These are phyloP conservation scores for Trichosanthes cucumerina DNA, from an alignment of 306 rosid species.

Conservation along the genomic window DNA sequence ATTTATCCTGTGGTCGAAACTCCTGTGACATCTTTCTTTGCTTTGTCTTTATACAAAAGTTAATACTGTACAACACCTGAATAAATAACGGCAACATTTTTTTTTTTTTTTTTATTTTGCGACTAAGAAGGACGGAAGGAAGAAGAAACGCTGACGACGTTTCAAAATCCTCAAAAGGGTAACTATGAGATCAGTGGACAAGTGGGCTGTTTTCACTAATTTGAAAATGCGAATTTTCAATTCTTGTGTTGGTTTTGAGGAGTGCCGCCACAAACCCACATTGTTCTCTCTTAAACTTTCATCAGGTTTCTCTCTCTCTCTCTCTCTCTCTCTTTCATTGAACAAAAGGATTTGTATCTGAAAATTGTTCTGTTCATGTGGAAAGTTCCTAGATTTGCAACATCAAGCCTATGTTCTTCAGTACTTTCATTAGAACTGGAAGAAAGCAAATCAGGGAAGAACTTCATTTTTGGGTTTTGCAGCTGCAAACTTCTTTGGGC, in stretches of 20 bases:
- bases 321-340: not conserved
- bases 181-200: not conserved
- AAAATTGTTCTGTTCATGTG: not conserved
- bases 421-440: not conserved
- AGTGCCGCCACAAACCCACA: not conserved
- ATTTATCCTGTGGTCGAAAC: not conserved
- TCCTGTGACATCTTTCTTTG: not conserved
- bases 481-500: not conserved
- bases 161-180: not conserved
- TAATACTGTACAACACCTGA: not conserved
- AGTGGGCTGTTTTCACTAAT: not conserved
- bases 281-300: not conserved
- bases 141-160: not conserved
- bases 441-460: not conserved
- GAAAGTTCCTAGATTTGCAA: not conserved
- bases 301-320: not conserved
- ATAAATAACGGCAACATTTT: not conserved
- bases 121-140: not conserved
- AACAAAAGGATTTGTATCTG: not conserved
- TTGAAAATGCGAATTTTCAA: not conserved
- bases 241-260: not conserved
- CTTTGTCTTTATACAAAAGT: not conserved
- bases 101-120: not conserved
- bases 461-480: not conserved
- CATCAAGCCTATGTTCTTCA: not conserved